These are phyloP conservation scores for Royoungia palumana DNA, from an alignment of 768 basidiomycete genomes.

Conservation along the genomic window DNA sequence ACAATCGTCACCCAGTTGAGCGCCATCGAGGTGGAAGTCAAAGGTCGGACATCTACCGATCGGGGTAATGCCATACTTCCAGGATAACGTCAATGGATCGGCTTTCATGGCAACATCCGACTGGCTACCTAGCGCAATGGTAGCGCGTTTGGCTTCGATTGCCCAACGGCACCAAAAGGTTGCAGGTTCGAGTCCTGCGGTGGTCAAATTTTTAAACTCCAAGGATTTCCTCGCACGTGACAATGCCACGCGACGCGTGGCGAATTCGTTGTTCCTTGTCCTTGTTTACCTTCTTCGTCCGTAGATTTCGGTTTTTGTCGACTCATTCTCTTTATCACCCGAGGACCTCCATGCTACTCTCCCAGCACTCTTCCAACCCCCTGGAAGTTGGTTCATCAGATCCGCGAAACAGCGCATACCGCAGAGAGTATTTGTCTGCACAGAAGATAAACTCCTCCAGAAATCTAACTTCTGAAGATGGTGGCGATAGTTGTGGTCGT, in stretches of 20 bases:
- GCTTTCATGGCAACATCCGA: no score
- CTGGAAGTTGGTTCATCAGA: slow-evolving; percentile 67
- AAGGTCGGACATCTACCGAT: neutral
- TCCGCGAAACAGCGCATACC: slow-evolving; percentile 45
- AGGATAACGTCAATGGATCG: neutral
- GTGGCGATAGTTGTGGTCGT: slow-evolving; percentile 35
- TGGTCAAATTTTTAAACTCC: slow-evolving; percentile 61
- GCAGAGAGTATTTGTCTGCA: slow-evolving; percentile 36
- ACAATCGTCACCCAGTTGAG: slow-evolving; percentile 76
- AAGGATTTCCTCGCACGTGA: no score
- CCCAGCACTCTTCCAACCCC: slow-evolving; percentile 73
- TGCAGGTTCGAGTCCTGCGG: slow-evolving; percentile 97
- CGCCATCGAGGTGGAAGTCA: slow-evolving; percentile 48
- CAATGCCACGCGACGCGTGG: no score
- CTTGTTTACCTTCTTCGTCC: no score
- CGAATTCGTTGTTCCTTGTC: no score
- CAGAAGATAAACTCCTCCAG: slow-evolving; percentile 31
- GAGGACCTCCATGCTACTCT: slow-evolving; percentile 48
- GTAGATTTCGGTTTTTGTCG: no score
- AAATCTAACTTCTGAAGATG: slow-evolving; percentile 51
- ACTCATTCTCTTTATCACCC: no score
- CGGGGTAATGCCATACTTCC: no score
- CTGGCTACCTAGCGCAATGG: slow-evolving; percentile 87
- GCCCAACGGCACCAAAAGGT: slow-evolving; percentile 81
- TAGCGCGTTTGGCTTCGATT: slow-evolving; percentile 94